Percentiles rank a stretch among this genome's conserved stretches.
Conservation (phyloP, 306 rosid genomes). For the Canavalia gladiata region DNA sequence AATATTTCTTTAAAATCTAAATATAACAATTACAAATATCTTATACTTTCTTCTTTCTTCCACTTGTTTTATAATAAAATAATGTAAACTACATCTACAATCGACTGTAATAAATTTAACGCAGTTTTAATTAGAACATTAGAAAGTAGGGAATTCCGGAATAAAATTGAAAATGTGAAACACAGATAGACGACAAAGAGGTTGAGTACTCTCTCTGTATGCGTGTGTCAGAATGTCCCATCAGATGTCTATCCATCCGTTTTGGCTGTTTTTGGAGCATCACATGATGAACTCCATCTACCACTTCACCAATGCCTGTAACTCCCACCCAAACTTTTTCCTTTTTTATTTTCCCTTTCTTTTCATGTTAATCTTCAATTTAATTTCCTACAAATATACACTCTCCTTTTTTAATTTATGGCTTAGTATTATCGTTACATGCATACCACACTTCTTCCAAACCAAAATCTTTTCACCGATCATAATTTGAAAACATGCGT, state of each 20-base stretch:
- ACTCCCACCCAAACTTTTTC: not conserved
- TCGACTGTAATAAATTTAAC: too few species aligned
- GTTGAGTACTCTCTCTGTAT: conserved; percentile 36
- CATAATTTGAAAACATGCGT: too few species aligned
- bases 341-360: not conserved
- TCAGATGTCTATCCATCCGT: conserved; percentile 67
- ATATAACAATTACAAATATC: too few species aligned
- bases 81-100: too few species aligned
- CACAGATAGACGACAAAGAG: conserved; percentile 45
- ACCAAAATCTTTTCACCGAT: too few species aligned
- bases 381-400: not conserved
- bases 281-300: conserved; percentile 52
- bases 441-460: not conserved
- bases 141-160: too few species aligned
- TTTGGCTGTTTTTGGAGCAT: conserved; percentile 65
- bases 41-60: too few species aligned
- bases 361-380: not conserved
- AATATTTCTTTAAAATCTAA: not conserved
- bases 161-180: not conserved
- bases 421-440: not conserved
- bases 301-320: conserved; percentile 17
- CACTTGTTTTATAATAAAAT: too few species aligned
- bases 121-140: too few species aligned
- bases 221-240: conserved; percentile 70
- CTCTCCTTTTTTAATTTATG: not conserved